Evolutionary conservation across 2,329 filamentous ascomycete genomes (phyloP), one percentile per base, ranked within the genome.

Genomic region (Cladophialophora yegresii): DNA sequence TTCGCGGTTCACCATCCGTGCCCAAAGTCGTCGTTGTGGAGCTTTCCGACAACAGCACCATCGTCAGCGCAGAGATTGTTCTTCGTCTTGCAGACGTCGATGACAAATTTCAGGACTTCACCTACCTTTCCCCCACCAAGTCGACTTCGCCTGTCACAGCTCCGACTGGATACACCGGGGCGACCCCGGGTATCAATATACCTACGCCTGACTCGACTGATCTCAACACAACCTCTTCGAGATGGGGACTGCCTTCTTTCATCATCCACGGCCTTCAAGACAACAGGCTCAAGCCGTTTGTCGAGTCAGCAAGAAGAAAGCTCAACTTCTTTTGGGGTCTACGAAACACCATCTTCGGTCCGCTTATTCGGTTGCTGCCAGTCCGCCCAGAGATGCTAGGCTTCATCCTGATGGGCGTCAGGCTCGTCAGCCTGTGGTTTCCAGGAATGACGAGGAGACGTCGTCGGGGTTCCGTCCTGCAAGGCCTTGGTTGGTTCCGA

Each of bases 261-360:
- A 16, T 56, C n/a, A 9, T 28, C 22, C 36, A 56, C 26, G 23
- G 12, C 4, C 33, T 43, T 28, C 36, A 28, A 49, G 40, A 58
- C 55, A 28, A 13, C 16, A 58, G 20, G 13, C 28, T 45, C 23
- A 49, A 32, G 40, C 55, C 40, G 1, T 20, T 49, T 26, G 30
- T 58, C 26, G 55, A 58, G 55, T 49, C 36, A 4, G 55, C 26
- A 26, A 58, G 55, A 23, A 28, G 26, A 43, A 47, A 32, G 23
- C 20, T 58, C 26, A 45, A 47, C 23, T 23, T 49, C 23, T 28
- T 58, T 40, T 40, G 23, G 10, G 23, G 20, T 20, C 30, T 58
- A 7, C 30, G 43, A 28, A 49, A 49, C 55, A 58, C 43, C 22
- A n/a, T 40, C 4, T 45, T 49, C 23, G 23, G 16, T 20, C 40